Evolutionary conservation across 768 basidiomycete species (phyloP), one percentile per base, ranked within the genome.

Genomic region (Tulasnella sp.): DNA sequence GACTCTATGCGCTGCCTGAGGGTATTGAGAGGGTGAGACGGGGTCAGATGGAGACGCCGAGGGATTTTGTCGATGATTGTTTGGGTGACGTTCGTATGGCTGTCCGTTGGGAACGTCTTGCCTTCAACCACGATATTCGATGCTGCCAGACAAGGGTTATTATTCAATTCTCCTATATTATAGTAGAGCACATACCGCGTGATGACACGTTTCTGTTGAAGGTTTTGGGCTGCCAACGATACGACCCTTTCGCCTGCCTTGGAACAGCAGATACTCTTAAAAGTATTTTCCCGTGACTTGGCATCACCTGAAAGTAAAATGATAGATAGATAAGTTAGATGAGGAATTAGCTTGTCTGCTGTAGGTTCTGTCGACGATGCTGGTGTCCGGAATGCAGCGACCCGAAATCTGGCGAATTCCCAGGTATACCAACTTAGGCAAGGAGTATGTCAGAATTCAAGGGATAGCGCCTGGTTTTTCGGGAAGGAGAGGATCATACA

Each of bases 11-110:
- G 85, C 26, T 83, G 79, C 42, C 93, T 90, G 59, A 98, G 87
- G 69, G 92, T 98, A 79, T 86, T 86, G 69, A 98, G 84, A 2
- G 97, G 97, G 77, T 99, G 97, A 3, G 85, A 81, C 29, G 88
- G 87, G 73, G 89, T 83, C 22, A 86, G 84, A 79, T 97, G 93
- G 29, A 99, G 85, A 41, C 86, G 86, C 17, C 88, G 83, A 11
- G 88, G 84, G 42, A 96, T 82, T 80, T 95, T 96, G 63, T 89
- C 85, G 70, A 94, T 83, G 77, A 99, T 94, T 32, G 93, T 84
- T 29, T 91, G 86, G 1, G 95, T 90, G 44, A 93, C 85, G 80
- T 99, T 99, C 44, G 95, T 92, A 79, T 82, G 84, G 36, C 82
- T 80, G 82, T 99, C 97, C n/a, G 83, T 84, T 1, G 86, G 83